A percentile compares a stretch with the other conserved stretches of the same genome.
These are phyloP conservation scores for Gracilaria caudata DNA, from an alignment of 23 red algal species.

Conservation along the genomic window DNA sequence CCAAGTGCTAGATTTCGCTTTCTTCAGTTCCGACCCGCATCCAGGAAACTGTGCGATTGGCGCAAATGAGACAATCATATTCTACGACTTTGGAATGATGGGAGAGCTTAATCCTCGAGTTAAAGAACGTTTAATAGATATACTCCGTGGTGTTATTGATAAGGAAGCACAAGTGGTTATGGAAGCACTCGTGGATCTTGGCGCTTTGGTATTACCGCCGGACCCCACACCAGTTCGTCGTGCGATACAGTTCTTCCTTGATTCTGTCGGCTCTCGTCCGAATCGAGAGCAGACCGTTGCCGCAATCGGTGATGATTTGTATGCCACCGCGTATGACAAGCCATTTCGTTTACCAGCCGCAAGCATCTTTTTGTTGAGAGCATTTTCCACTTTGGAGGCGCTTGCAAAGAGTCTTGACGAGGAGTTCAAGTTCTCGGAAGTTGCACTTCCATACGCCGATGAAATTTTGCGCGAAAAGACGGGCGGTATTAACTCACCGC, in stretches of 20 bases:
- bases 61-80: constrained; percentile 71
- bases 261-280: constrained; percentile 71
- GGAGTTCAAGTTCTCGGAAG: constrained; percentile 76
- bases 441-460: constrained; percentile 79
- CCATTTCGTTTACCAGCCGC: constrained; percentile 88
- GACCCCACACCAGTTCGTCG: constrained; percentile 79
- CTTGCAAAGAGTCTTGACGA: constrained; percentile 68
- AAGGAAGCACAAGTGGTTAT: constrained; percentile 82
- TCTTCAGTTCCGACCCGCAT: constrained; percentile 95
- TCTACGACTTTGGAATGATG: constrained; percentile 96
- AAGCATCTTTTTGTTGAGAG: constrained; percentile 85
- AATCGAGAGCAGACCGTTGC: constrained; percentile 85
- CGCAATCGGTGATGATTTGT: constrained; percentile 90
- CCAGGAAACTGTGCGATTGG: constrained; percentile 86
- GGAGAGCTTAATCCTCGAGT: constrained; percentile 64
- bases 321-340: constrained; percentile 79
- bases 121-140: constrained; percentile 72
- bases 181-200: constrained; percentile 74
- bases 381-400: constrained; percentile 82
- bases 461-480: constrained; percentile 74
- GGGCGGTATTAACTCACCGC: constrained; percentile 33
- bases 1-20: constrained; percentile 86
- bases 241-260: constrained; percentile 86
- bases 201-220: constrained; percentile 57
- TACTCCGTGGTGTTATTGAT: constrained; percentile 81